Conservation (phyloP, 2,329 filamentous ascomycete genomes). For the Diaporthe sp. region DNA sequence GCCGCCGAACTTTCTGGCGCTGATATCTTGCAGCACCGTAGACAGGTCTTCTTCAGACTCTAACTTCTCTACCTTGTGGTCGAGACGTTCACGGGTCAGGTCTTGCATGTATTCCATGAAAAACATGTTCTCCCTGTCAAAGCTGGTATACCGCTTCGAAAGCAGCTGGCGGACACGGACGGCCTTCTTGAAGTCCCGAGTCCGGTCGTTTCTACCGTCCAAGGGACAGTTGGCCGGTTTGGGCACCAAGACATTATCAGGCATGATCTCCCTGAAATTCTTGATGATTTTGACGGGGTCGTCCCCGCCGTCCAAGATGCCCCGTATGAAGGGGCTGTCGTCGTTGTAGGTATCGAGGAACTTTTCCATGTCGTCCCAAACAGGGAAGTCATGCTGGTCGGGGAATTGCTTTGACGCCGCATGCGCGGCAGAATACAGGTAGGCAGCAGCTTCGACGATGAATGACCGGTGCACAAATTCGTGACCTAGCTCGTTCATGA, state of each 20-base stretch:
- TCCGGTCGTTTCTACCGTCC: background rate
- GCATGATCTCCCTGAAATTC: slow-evolving; percentile 30
- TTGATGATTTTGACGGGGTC: slow-evolving; percentile 21
- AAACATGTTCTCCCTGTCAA: slow-evolving; percentile 13
- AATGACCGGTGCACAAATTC: slow-evolving; percentile 33
- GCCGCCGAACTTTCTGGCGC: background rate
- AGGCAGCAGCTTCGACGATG: slow-evolving; percentile 46
- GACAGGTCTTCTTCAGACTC: background rate
- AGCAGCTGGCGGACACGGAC: slow-evolving; percentile 37
- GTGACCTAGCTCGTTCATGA: too few species aligned
- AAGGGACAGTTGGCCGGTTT: background rate
- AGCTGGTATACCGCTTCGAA: slow-evolving; percentile 36
- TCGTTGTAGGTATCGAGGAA: slow-evolving; percentile 41
- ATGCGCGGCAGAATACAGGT: slow-evolving; percentile 44
- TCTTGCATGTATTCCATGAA: slow-evolving; percentile 40
- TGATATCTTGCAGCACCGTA: background rate
- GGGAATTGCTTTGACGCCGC: slow-evolving; percentile 1
- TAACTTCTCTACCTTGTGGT: background rate
- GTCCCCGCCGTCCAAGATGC: slow-evolving; percentile 10
- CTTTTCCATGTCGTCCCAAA: slow-evolving; percentile 44
- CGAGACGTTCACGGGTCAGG: slow-evolving; percentile 28
- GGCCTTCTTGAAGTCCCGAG: slow-evolving; percentile 18
- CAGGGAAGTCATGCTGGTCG: background rate
- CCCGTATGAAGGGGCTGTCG: slow-evolving; percentile 38
- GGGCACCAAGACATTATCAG: background rate